Base-by-base conservation (phyloP, 2,329 filamentous ascomycete species). In the Curvularia spicifera region DNA sequence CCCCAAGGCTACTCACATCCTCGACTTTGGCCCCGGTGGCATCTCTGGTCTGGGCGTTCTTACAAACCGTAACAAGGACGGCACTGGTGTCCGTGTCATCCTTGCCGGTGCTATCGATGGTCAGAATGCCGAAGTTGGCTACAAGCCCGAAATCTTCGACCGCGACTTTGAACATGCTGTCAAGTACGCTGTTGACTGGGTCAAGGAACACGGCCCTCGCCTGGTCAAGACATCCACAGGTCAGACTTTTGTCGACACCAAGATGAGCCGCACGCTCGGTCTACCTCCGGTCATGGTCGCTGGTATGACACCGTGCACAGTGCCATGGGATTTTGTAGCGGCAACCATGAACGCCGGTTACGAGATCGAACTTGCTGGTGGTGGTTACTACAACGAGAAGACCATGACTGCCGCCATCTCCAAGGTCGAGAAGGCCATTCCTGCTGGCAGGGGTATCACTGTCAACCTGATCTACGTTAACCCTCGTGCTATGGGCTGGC, bases 1-100 rank as follows among this genome's bases (percentile, higher is more conserved):
- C 82, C 89, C 91, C 3, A 85, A 87, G 22, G 95, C 95, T 20
- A 97, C 94, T 3, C 95, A 99, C 76, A 91, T 99, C 56, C 82
- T 99, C 51, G 95, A 99, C 80, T 98, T 99, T 70, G 95, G 96
- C 46, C 95, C 95, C 22, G 95, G 95, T 72, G 96, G 95, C 62
- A 95, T 98, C 65, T 99, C 95, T 24, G 96, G 96, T 64, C 88
- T 99, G 22, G 96, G 95, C 73, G 91, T 96, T 45, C 83, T 99
- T 64, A 99, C 95, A 57, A 98, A 96, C 84, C 91, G 95, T 71
- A 99, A 98, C 85, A 99, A 99, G 83, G 96, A 99, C 78, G 95
- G 95, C 63, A 98, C 93, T 57, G 95, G 95, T 71, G 95, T 99
- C 35, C 92, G 94, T 60, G 93, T 99, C 65, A 97, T 99, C 66